phyloP scores from a whole-genome alignment of 2,329 filamentous ascomycete species.

The Tolypocladium sp. region DNA sequence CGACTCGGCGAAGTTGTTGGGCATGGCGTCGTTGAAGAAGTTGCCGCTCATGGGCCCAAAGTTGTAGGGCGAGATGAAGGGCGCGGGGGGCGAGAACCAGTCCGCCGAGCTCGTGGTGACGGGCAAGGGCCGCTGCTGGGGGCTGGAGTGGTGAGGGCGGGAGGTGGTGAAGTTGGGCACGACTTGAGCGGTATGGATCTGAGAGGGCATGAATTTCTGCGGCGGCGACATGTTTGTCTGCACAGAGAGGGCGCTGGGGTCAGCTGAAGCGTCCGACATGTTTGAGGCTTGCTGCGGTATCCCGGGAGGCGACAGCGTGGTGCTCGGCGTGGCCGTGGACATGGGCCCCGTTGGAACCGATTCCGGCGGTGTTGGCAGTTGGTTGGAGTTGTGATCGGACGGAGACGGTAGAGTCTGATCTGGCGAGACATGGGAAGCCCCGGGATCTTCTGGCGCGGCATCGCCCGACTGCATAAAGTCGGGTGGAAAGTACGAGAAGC shows the following conservation, averaged over 20 bases:
- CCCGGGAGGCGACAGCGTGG: conserved; percentile 27
- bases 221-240: conserved; percentile 23
- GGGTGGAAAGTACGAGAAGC: conserved; percentile 57
- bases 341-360: conserved; percentile 23
- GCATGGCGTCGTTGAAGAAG: conserved; percentile 30
- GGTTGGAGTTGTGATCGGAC: conserved; percentile 20
- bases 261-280: conserved; percentile 18
- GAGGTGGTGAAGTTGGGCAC: conserved; percentile 13
- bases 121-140: conserved; percentile 34
- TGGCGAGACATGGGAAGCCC: conserved; percentile 20
- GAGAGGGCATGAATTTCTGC: conserved; percentile 12
- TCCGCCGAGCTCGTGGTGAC: conserved; percentile 31
- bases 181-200: conserved; percentile 1
- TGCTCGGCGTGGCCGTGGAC: conserved; percentile 19
- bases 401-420: conserved; percentile 18
- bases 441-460: conserved; percentile 21
- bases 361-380: conserved; percentile 35
- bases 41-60: conserved; percentile 32
- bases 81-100: conserved; percentile 45
- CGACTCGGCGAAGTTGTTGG: conserved; percentile 18
- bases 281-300: conserved; percentile 19
- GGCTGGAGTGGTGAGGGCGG: conserved; percentile 24
- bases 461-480: conserved; percentile 32
- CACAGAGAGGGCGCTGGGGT: conserved; percentile 9
- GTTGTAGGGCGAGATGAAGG: conserved; percentile 43